phyloP scores from a whole-genome alignment of 352 stramenopile species.

The Blastocystis sp. region DNA sequence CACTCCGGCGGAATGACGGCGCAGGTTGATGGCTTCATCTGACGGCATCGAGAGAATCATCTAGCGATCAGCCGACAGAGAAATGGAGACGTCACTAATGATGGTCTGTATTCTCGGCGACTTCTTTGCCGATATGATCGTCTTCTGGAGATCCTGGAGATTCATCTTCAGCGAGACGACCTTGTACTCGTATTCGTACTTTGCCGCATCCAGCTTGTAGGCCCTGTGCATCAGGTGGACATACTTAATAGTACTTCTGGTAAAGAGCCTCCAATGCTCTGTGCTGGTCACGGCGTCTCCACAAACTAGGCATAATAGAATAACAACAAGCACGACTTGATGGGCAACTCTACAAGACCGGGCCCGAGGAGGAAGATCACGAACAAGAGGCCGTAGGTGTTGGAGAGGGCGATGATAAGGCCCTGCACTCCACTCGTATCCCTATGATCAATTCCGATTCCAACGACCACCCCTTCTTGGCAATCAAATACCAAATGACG shows the following conservation, averaged over 20 bases:
- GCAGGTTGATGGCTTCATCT: slow-evolving; percentile 19
- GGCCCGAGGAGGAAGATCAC: slow-evolving; percentile 55
- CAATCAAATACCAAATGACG: not conserved
- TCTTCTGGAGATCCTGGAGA: slow-evolving; percentile 32
- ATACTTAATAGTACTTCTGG: slow-evolving; percentile 4
- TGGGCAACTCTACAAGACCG: slow-evolving; percentile 53
- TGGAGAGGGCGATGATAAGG: slow-evolving; percentile 56
- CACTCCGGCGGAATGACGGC: slow-evolving; percentile 14
- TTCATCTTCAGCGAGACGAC: slow-evolving; percentile 48
- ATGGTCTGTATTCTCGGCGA: slow-evolving; percentile 1
- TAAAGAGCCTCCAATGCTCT: slow-evolving; percentile 11
- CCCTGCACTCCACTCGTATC: not conserved
- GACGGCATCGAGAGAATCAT: slow-evolving; percentile 54
- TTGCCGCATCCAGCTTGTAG: slow-evolving; percentile 30
- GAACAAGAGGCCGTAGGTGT: slow-evolving; percentile 66
- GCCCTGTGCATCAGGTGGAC: slow-evolving; percentile 11
- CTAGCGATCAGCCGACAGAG: not conserved
- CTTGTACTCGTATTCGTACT: slow-evolving; percentile 45
- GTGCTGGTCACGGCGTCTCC: slow-evolving; percentile 37
- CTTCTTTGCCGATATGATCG: slow-evolving; percentile 37
- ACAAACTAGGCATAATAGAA: slow-evolving; percentile 40
- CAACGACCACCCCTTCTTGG: not conserved
- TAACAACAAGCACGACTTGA: slow-evolving; percentile 1
- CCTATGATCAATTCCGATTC: slow-evolving; percentile 10
- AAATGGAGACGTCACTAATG: not conserved